Evolutionary conservation across 208 protist genomes (phyloP), one percentile per base, ranked within the genome.

Genomic region (Acanthamoeba culbertsoni): DNA sequence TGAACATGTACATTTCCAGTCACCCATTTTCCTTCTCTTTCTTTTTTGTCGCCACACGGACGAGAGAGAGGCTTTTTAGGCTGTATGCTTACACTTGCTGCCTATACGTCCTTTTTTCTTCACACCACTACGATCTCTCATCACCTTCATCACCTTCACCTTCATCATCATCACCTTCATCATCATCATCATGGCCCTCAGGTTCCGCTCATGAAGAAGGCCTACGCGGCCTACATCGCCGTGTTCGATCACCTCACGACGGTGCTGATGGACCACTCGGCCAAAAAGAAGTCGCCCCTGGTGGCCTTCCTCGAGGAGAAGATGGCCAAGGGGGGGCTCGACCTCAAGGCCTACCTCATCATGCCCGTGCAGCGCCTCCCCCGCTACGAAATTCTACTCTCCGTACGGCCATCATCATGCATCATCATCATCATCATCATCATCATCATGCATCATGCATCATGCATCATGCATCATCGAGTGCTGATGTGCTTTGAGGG

Each of bases 291-390:
- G 31, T 75, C 63, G 23, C 63, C 31, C 37, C 63, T 75, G 20
- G 43, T 10, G 33, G 37, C 63, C 35, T 75, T 75, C 63, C 37
- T 75, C 33, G 63, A 75, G 63, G 63, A 75, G 20, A 75, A 75
- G 43, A 45, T 43, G 35, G 20, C 31, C 8, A 75, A 75, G 31
- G 63, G 63, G 14, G 63, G 63, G 5, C 37, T 75, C 28, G 63
- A 75, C 63, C 63, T 75, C 63, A 75, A 75, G 63, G 63, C 63
- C 63, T 75, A 75, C 37, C 63, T 75, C 35, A 75, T 75, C 63
- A 75, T 75, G 63, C 63, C 63, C 63, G 63, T 75, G 1, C 63
- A 75, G 37, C 63, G 63, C 16, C 10, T 75, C 7, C 63, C 63
- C 63, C 63, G 63, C 63, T 75, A 75, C 20, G 63, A 75, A 75